A percentile compares a stretch with the other conserved stretches of the same genome.
These are phyloP conservation scores for Penicillium crystallinum DNA, from an alignment of 495 filamentous ascomycete species.

Conservation along the genomic window DNA sequence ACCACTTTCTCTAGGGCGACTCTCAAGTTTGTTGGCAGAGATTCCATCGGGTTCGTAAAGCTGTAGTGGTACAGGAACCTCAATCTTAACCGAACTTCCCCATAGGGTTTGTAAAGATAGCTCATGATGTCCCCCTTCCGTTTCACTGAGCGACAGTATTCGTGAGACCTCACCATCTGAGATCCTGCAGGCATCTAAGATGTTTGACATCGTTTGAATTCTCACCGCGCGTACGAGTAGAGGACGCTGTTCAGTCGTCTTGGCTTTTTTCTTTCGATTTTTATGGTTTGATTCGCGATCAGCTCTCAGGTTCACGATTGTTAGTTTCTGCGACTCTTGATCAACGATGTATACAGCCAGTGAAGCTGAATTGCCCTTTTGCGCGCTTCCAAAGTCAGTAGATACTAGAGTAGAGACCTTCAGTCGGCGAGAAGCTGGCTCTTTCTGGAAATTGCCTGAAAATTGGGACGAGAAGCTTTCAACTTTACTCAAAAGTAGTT, in stretches of 20 bases:
- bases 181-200: conserved; percentile 71
- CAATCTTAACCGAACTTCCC: conserved; percentile 56
- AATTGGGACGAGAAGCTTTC: conserved; percentile 64
- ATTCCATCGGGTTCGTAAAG: conserved; percentile 42
- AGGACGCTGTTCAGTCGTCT: conserved; percentile 23
- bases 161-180: conserved; percentile 62
- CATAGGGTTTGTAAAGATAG: conserved; percentile 73
- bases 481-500: conserved; percentile 68
- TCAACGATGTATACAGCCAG: conserved; percentile 67
- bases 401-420: conserved; percentile 63
- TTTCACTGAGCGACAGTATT: conserved; percentile 64
- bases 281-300: conserved; percentile 32
- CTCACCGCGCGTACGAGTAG: conserved; percentile 38
- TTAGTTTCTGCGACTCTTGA: conserved; percentile 56
- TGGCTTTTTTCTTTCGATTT: conserved; percentile 29
- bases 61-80: conserved; percentile 44
- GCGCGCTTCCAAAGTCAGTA: conserved; percentile 36
- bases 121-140: conserved; percentile 54
- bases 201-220: conserved; percentile 43
- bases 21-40: conserved; percentile 26
- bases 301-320: conserved; percentile 57
- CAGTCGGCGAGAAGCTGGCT: conserved; percentile 39
- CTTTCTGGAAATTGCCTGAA: conserved; percentile 47
- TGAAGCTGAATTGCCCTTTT: conserved; percentile 31
- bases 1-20: conserved; percentile 44